phyloP scores from a whole-genome alignment of 305 asterid species.

The Plantago coronopus region DNA sequence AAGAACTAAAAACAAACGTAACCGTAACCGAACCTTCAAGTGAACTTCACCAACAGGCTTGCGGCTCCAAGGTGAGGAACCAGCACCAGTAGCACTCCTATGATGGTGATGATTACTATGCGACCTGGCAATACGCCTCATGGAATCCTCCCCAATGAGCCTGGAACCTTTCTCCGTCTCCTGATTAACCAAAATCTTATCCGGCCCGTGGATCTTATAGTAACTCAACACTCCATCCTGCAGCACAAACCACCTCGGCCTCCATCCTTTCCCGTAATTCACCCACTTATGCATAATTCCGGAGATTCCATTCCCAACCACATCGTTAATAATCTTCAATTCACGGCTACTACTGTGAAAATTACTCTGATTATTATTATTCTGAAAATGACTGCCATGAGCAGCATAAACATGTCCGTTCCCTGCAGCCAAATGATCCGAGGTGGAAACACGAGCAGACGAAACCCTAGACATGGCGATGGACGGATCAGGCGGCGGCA shows the following conservation, averaged over 20 bases:
- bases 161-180: constrained; percentile 77
- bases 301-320: constrained; percentile 79
- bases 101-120: constrained; percentile 26
- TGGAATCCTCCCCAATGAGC: constrained; percentile 87
- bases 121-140: constrained; percentile 47
- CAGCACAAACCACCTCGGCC: constrained; percentile 93
- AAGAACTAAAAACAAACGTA: not conserved
- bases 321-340: constrained; percentile 68
- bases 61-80: constrained; percentile 35
- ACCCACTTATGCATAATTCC: constrained; percentile 93
- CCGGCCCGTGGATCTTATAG: constrained; percentile 94
- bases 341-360: constrained; percentile 35
- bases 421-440: constrained; percentile 12
- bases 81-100: constrained; percentile 29
- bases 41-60: constrained; percentile 95
- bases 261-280: constrained; percentile 94
- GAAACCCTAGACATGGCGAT: constrained; percentile 34
- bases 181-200: constrained; percentile 57
- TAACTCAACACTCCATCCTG: constrained; percentile 95
- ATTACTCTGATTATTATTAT: constrained; percentile 25
- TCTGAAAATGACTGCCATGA: not conserved
- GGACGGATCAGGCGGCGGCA: constrained; percentile 31
- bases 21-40: constrained; percentile 76
- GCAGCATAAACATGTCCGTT: too few species aligned
- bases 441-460: constrained; percentile 26